phyloP scores from a whole-genome alignment of 2,329 filamentous ascomycete species.

The Penicillium rolfsii region DNA sequence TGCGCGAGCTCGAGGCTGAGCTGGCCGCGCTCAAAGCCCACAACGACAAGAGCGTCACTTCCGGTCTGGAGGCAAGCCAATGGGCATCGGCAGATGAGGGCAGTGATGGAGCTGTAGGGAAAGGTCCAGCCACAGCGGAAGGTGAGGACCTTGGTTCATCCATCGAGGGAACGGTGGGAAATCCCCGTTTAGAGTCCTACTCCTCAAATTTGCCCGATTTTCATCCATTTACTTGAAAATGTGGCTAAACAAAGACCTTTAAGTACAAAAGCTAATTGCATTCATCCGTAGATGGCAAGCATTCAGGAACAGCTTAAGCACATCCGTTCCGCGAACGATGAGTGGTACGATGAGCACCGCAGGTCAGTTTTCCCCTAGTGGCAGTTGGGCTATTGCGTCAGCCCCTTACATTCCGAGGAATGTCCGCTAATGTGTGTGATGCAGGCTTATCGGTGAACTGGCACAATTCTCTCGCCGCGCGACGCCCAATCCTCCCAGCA shows the following conservation, averaged over 20 bases:
- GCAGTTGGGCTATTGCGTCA: background rate
- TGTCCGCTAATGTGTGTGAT: slow-evolving; percentile 14
- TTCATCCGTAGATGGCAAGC: slow-evolving; percentile 49
- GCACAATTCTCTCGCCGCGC: slow-evolving; percentile 39
- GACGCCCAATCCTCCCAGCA: slow-evolving; percentile 34
- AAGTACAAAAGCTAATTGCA: slow-evolving; percentile 27
- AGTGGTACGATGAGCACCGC: slow-evolving; percentile 49
- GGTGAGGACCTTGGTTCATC: slow-evolving; percentile 53
- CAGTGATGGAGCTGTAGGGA: slow-evolving; percentile 36
- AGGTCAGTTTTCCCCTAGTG: slow-evolving; percentile 36
- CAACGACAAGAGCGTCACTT: slow-evolving; percentile 34
- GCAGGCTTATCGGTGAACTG: slow-evolving; percentile 45
- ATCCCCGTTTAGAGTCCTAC: slow-evolving; percentile 43
- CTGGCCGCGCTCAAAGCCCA: slow-evolving; percentile 42
- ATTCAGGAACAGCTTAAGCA: slow-evolving; percentile 53
- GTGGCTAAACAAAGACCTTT: slow-evolving; percentile 26
- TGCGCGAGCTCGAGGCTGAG: slow-evolving; percentile 46
- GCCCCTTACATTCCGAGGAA: slow-evolving; percentile 4
- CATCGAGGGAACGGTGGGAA: slow-evolving; percentile 53
- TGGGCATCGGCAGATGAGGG: slow-evolving; percentile 44
- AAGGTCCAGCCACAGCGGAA: slow-evolving; percentile 45
- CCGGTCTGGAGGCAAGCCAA: slow-evolving; percentile 45
- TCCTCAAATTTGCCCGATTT: slow-evolving; percentile 37
- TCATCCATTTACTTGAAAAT: slow-evolving; percentile 36
- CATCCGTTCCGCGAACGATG: slow-evolving; percentile 50